Percentiles rank a stretch among this genome's conserved stretches.
Evolutionary conservation across 202 grass and related monocot species (phyloP).

Genomic region (Hordeum pubiflorum): DNA sequence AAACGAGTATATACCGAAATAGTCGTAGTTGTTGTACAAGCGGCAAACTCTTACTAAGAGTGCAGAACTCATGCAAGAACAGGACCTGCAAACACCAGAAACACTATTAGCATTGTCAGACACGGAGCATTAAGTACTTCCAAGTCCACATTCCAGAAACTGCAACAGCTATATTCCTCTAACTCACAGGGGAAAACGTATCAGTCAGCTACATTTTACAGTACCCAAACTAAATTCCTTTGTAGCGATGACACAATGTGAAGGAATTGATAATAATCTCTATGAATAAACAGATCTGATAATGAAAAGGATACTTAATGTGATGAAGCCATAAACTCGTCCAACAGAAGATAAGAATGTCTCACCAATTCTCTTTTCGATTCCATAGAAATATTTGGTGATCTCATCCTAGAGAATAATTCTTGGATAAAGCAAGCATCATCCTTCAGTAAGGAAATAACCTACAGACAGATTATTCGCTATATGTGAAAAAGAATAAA

Average conservation of each 20-base stretch:
- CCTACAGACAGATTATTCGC: conserved; percentile 38
- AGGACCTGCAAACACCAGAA: conserved; percentile 57
- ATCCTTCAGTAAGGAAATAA: conserved; percentile 94
- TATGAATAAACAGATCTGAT: not conserved
- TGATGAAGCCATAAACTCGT: not conserved
- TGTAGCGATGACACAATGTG: not conserved
- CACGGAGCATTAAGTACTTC: conserved; percentile 15
- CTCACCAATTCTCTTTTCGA: conserved; percentile 87
- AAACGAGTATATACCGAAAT: conserved; percentile 58
- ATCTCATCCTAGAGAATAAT: conserved; percentile 86
- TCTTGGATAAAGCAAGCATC: conserved; percentile 91
- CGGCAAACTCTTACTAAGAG: conserved; percentile 91
- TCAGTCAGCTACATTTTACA: not conserved
- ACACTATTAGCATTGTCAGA: conserved; percentile 13
- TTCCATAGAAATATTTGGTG: conserved; percentile 45
- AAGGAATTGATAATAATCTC: conserved; percentile 4
- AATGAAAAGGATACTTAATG: conserved; percentile 12
- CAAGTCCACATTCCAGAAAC: conserved; percentile 14
- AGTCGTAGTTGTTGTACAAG: conserved; percentile 89
- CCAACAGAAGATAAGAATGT: conserved; percentile 8
- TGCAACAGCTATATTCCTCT: not conserved
- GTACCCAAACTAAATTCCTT: not conserved
- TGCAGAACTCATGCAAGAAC: conserved; percentile 96
- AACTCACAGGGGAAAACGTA: not conserved
- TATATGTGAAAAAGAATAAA: not conserved